A percentile compares a stretch with the other conserved stretches of the same genome.
Conservation (phyloP, 2,329 filamentous ascomycete species). For the Calonectria fujianensis region DNA sequence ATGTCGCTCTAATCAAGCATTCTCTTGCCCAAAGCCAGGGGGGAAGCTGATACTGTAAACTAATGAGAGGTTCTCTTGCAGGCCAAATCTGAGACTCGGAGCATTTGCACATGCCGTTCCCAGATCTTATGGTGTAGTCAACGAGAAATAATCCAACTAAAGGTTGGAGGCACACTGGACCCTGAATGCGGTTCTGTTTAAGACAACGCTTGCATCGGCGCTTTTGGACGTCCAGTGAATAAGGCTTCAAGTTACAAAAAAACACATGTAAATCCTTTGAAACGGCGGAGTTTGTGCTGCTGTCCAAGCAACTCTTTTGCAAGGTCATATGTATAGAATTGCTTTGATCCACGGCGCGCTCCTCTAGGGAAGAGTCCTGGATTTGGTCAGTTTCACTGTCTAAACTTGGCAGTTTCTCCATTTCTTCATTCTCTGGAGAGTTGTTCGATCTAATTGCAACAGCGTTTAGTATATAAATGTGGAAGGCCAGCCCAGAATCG, state of each 20-base stretch:
- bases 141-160: not conserved
- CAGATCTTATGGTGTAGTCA: not conserved
- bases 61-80: not conserved
- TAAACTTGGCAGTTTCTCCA: not conserved
- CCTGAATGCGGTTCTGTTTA: not conserved
- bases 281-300: not conserved
- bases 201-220: not conserved
- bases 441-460: not conserved
- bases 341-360: not conserved
- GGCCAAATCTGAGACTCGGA: not conserved
- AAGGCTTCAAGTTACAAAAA: not conserved
- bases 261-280: not conserved
- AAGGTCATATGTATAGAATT: not conserved
- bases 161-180: not conserved
- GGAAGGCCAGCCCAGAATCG: not conserved
- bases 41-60: conserved; percentile 31
- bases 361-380: not conserved
- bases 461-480: not conserved
- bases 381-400: not conserved
- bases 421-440: not conserved
- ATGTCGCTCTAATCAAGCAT: not conserved
- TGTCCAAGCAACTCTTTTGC: not conserved
- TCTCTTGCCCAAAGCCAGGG: conserved; percentile 43
- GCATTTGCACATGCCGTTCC: not conserved
- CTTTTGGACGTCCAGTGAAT: not conserved